Evolutionary conservation across 305 asterid species (phyloP).

Genomic region (Fraxinus paxiana): DNA sequence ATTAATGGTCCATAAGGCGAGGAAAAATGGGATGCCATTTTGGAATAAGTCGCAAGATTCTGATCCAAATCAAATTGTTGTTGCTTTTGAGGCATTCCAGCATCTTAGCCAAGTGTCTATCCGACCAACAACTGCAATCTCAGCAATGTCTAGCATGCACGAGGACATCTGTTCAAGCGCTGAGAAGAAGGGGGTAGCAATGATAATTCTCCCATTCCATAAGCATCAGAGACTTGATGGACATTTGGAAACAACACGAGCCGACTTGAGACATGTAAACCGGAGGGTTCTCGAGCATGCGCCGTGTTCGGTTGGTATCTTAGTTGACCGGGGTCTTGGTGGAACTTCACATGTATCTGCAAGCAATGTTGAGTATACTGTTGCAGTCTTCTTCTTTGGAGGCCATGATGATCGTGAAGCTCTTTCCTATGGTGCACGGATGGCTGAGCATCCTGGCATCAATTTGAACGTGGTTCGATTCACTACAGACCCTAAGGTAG

Average conservation of each 20-base stretch:
- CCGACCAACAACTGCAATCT: slow-evolving; percentile 70
- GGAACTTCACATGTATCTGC: slow-evolving; percentile 74
- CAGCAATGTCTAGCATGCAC: slow-evolving; percentile 67
- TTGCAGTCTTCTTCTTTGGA: slow-evolving; percentile 66
- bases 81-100: slow-evolving; percentile 72
- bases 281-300: slow-evolving; percentile 61
- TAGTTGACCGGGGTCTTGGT: slow-evolving; percentile 80
- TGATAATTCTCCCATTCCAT: slow-evolving; percentile 77
- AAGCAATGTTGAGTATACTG: slow-evolving; percentile 55
- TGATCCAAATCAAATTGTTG: slow-evolving; percentile 51
- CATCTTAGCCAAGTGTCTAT: slow-evolving; percentile 66
- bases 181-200: slow-evolving; percentile 38
- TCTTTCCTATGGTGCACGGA: slow-evolving; percentile 56
- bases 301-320: slow-evolving; percentile 73
- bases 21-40: slow-evolving; percentile 76
- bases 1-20: slow-evolving; percentile 78
- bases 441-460: slow-evolving; percentile 87
- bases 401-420: slow-evolving; percentile 86
- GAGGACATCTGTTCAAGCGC: slow-evolving; percentile 67
- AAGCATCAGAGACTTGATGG: slow-evolving; percentile 76
- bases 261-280: slow-evolving; percentile 59
- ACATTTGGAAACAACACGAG: slow-evolving; percentile 59
- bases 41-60: slow-evolving; percentile 44
- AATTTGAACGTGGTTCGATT: slow-evolving; percentile 42
- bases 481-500: slow-evolving; percentile 37